phyloP scores from a whole-genome alignment of 2,329 filamentous ascomycete genomes.

The Amauroascus verrucosus region DNA sequence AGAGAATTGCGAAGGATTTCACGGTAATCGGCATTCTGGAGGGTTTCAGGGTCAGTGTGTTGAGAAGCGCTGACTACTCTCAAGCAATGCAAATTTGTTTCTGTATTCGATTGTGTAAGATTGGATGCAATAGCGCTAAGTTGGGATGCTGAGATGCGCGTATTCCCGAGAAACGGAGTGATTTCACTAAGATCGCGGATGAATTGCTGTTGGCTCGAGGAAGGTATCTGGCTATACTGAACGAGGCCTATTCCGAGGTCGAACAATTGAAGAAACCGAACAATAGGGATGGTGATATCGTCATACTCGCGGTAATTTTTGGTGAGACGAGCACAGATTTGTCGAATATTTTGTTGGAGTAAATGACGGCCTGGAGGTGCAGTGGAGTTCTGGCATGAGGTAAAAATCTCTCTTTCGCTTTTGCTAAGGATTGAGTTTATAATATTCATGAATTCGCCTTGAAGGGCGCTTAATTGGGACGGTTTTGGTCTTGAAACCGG shows the following conservation, averaged over 20 bases:
- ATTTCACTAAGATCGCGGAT: constrained; percentile 26
- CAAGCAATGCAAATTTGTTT: constrained; percentile 31
- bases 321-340: constrained; percentile 60
- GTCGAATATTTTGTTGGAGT: constrained; percentile 49
- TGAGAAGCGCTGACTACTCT: constrained; percentile 28
- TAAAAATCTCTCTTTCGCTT: constrained; percentile 25
- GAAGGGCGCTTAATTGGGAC: constrained; percentile 60
- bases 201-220: constrained; percentile 16
- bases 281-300: constrained; percentile 68
- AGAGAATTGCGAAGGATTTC: constrained; percentile 56
- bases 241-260: constrained; percentile 62
- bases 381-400: constrained; percentile 10
- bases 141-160: neutral
- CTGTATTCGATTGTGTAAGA: constrained; percentile 16
- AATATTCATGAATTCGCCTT: constrained; percentile 73
- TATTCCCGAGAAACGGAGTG: constrained; percentile 34
- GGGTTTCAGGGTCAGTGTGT: constrained; percentile 27
- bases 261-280: constrained; percentile 70
- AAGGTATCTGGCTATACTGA: constrained; percentile 23
- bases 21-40: constrained; percentile 37
- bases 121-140: neutral
- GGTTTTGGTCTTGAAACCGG: constrained; percentile 60
- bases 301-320: constrained; percentile 68
- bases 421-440: constrained; percentile 52
- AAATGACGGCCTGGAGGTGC: constrained; percentile 30